Base-by-base conservation (phyloP, 2,329 filamentous ascomycete genomes). In the Dryadomyces quercus-mongolicae region DNA sequence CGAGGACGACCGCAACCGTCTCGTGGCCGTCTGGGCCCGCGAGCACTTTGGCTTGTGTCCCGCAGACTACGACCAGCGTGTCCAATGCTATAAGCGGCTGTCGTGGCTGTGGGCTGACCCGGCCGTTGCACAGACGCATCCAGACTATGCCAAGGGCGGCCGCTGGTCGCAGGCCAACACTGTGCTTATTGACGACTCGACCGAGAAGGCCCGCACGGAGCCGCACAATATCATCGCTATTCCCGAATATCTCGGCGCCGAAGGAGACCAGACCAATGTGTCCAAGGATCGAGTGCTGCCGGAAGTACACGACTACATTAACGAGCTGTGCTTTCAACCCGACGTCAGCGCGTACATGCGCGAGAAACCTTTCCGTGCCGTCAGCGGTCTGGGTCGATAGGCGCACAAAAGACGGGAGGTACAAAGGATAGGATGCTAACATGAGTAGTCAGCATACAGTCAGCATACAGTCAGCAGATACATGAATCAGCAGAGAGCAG, bases 31-130 rank as follows among this genome's bases (percentile, higher is more conserved):
- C 54, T 96, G 91, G 90, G 85, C 75, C 6, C 82, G 93, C 34
- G 85, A 95, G 62, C 79, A 76, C 25, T 84, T 97, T 56, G 80
- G 80, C 20, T 77, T 98, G 4, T 76, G 77, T 0, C 44, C 60
- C 0, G 57, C 66, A 3, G 84, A 95, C 65, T 95, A 86, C 70
- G 71, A 75, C 55, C 61, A 68, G 51, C 86, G 87, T 55, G 82
- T 92, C 0, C 88, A 94, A 66, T 89, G 91, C 55, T 97, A 96
- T 75, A 98, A 98, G 72, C 80, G 87, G 42, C 76, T 98, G 3
- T 74, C 80, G 0, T 73, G 70, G 51, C 69, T 96, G 0, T 98
- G 93, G 93, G 63, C 62, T 13, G 69, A 81, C 59, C 65, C 67
- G 0, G 49, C 54, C 3, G 66, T 82, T 12, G 36, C 36, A 5